These are phyloP conservation scores for Rostrohypoxylon terebratum DNA, from an alignment of 495 filamentous ascomycete genomes.

Conservation along the genomic window DNA sequence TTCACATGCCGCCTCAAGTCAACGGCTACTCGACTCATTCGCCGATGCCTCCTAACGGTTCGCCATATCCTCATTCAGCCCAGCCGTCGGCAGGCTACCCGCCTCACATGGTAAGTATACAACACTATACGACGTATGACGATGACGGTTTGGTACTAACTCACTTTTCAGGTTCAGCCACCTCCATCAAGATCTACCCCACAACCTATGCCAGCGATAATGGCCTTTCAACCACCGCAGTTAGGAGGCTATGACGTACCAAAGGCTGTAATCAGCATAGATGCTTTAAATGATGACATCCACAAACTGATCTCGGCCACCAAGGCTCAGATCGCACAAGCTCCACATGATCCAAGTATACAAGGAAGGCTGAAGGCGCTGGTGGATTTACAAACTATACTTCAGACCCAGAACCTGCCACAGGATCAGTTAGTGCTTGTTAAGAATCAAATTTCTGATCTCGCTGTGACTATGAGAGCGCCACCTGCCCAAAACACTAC, in stretches of 20 bases:
- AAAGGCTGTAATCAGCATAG: conserved; percentile 67
- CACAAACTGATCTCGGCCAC: conserved; percentile 76
- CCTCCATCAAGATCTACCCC: conserved; percentile 50
- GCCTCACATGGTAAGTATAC: conserved; percentile 42
- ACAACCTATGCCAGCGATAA: conserved; percentile 48
- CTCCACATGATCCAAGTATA: conserved; percentile 76
- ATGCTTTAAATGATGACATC: conserved; percentile 83
- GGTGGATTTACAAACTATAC: conserved; percentile 82
- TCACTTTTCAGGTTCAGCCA: conserved; percentile 39
- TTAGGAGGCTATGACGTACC: conserved; percentile 53
- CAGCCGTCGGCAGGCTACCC: conserved; percentile 35
- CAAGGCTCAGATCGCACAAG: conserved; percentile 76
- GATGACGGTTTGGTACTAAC: conserved; percentile 28
- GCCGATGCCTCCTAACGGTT: conserved; percentile 41
- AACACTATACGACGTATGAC: not conserved
- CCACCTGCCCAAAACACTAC: conserved; percentile 52
- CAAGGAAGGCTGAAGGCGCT: conserved; percentile 86
- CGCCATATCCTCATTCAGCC: conserved; percentile 30
- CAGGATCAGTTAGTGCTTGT: conserved; percentile 83
- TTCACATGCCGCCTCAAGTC: conserved; percentile 46
- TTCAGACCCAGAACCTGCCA: conserved; percentile 81
- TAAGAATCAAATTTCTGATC: conserved; percentile 79
- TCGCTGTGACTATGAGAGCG: conserved; percentile 67
- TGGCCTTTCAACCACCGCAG: conserved; percentile 50
- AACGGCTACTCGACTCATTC: conserved; percentile 39